Base-by-base conservation (phyloP, 2,329 filamentous ascomycete genomes). In the Fusarium brachygibbosum region DNA sequence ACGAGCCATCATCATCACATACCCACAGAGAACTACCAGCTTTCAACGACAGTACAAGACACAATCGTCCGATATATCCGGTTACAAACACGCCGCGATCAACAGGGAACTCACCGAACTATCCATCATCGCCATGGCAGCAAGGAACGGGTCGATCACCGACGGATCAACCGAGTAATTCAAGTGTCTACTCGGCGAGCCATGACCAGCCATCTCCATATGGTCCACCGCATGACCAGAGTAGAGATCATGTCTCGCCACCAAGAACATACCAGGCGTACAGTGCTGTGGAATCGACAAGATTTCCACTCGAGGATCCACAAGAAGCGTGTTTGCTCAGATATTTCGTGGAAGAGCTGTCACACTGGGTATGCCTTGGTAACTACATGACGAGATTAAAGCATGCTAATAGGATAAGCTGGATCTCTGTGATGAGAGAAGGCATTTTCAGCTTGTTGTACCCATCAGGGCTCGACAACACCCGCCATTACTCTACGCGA, bases 341-440 rank as follows among this genome's bases (percentile, higher is more conserved):
- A 5, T 81, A 81, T 51, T 81, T 80, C 59, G 74, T 80, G 12
- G 79, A 81, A 29, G 79, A 81, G 46, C 71, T 81, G 13, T 80
- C 80, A 11, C 79, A 79, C 48, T 81, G 79, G 79, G 79, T 81
- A 68, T 12, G 25, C 17, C 25, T 11, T 13, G 4, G 19, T 29
- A 5, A 5, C 3, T 4, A 12, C 23, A 12, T 1, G 4, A 10
- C 2, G 19, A 9, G 1, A 8, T 12, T 7, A 19, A 6, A 23
- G 2, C 6, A 11, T 23, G 6, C 63, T 74, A 44, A 77, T 53
- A 11, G 4, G 9, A 32, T 13, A 37, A 81, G 80, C 79, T 82
- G 57, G 80, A 82, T 31, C 72, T 82, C 1, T 81, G 79, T 19
- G 80, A 82, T n/a, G 78, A 80, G 17, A 72, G 77, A 35, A 68